These are phyloP conservation scores for Kwoniella pini DNA, from an alignment of 768 basidiomycete genomes.

Conservation along the genomic window DNA sequence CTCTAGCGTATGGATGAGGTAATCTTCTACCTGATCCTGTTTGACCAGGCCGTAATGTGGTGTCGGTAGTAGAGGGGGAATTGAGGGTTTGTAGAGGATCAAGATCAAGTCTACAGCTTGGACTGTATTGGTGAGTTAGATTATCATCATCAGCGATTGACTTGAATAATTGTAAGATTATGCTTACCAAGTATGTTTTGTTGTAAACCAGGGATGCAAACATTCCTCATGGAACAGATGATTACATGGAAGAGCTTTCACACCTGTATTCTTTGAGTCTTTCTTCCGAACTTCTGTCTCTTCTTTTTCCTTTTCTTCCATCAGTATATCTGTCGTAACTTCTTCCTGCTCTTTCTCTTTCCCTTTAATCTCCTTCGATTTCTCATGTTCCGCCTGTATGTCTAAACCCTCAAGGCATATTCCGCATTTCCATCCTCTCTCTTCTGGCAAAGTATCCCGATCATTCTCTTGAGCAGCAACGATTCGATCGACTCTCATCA, in stretches of 20 bases:
- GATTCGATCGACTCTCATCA: conserved; percentile 35
- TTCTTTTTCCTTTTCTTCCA: background rate
- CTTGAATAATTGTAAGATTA: too few species aligned
- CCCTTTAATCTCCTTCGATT: background rate
- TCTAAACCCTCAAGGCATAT: conserved; percentile 41
- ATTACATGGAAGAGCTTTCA: conserved; percentile 46
- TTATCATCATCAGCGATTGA: too few species aligned
- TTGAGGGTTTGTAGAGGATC: conserved; percentile 45
- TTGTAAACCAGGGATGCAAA: conserved; percentile 41
- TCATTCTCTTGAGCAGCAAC: conserved; percentile 31
- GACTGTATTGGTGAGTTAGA: conserved; percentile 26
- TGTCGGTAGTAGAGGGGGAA: background rate
- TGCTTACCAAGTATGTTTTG: conserved; percentile 42
- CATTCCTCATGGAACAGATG: conserved; percentile 45
- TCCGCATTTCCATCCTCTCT: conserved; percentile 46
- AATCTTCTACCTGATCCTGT: conserved; percentile 20
- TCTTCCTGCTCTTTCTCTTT: background rate
- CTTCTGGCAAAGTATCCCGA: conserved; percentile 18
- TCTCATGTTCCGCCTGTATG: conserved; percentile 1
- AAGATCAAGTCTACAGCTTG: conserved; percentile 43
- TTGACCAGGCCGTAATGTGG: conserved; percentile 16
- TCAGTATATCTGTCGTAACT: background rate
- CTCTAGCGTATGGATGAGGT: conserved; percentile 31
- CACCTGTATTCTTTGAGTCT: conserved; percentile 19
- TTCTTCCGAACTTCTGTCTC: background rate